Conservation (phyloP, 371 early-diverging fungal species). For the Saksenaea vasiformis region DNA sequence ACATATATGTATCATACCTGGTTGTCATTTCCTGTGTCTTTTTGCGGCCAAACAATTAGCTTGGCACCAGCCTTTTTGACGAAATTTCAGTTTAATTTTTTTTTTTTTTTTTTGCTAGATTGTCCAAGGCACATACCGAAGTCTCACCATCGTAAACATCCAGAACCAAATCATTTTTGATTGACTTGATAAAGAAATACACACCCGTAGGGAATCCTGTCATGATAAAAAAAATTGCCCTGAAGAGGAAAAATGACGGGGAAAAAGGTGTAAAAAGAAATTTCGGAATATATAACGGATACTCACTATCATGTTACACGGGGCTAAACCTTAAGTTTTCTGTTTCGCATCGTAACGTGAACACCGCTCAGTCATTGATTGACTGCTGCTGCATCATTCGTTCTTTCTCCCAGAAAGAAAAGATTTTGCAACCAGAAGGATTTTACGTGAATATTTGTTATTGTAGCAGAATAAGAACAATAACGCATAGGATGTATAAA, state of each 20-base stretch:
- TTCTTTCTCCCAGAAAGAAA: too few species aligned
- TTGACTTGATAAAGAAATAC: constrained; percentile 32
- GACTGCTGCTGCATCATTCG: too few species aligned
- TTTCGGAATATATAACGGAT: neutral
- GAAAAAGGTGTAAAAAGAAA: neutral
- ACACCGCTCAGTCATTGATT: too few species aligned
- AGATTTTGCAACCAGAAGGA: too few species aligned
- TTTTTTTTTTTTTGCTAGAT: neutral
- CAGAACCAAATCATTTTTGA: constrained; percentile 16
- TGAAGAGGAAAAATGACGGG: neutral
- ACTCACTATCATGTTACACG: neutral
- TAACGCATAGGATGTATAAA: too few species aligned
- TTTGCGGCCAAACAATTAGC: constrained; percentile 18
- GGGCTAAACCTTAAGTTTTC: neutral
- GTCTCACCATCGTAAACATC: constrained; percentile 18
- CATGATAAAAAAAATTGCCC: constrained; percentile 8
- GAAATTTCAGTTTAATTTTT: neutral
- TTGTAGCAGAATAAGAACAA: too few species aligned
- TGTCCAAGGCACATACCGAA: neutral
- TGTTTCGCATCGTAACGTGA: neutral
- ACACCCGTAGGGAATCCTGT: constrained; percentile 24
- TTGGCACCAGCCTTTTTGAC: constrained; percentile 1
- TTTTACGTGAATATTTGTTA: too few species aligned
- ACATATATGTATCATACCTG: constrained; percentile 26
- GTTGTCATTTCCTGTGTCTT: constrained; percentile 20